Conservation (phyloP, 2,329 filamentous ascomycete genomes). For the Paracorniculantispora psalliotae region DNA sequence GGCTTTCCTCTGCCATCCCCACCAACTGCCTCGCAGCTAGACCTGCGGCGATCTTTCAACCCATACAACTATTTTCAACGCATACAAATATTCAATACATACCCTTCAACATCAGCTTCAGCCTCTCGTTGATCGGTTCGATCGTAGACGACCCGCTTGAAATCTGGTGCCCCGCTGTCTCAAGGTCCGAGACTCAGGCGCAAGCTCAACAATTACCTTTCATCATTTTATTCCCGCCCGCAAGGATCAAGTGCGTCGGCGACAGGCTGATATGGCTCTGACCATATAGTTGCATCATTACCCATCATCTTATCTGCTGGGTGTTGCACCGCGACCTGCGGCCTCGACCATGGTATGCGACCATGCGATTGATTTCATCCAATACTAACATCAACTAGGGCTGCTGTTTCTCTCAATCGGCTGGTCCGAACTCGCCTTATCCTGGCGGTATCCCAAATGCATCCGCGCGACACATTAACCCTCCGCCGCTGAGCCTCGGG, state of each 20-base stretch:
- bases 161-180: conserved; percentile 7
- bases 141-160: background rate
- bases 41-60: too few species aligned
- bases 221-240: background rate
- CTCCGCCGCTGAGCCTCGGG: conserved; percentile 29
- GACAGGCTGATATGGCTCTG: background rate
- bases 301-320: background rate
- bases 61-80: too few species aligned
- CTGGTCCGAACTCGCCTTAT: conserved; percentile 50
- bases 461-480: conserved; percentile 51
- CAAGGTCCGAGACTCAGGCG: too few species aligned
- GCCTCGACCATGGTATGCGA: conserved; percentile 5
- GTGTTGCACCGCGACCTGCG: background rate
- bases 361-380: background rate
- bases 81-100: too few species aligned
- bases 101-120: background rate
- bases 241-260: background rate
- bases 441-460: conserved; percentile 44
- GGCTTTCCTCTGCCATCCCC: background rate
- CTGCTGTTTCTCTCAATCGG: conserved; percentile 53
- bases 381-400: conserved; percentile 37
- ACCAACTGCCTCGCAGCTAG: background rate
- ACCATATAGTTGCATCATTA: background rate
- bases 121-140: background rate
- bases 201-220: background rate